Evolutionary conservation across 176 grass and related monocot genomes (phyloP), one percentile per base, ranked within the genome.

Genomic region (maize (Zea mays)): DNA sequence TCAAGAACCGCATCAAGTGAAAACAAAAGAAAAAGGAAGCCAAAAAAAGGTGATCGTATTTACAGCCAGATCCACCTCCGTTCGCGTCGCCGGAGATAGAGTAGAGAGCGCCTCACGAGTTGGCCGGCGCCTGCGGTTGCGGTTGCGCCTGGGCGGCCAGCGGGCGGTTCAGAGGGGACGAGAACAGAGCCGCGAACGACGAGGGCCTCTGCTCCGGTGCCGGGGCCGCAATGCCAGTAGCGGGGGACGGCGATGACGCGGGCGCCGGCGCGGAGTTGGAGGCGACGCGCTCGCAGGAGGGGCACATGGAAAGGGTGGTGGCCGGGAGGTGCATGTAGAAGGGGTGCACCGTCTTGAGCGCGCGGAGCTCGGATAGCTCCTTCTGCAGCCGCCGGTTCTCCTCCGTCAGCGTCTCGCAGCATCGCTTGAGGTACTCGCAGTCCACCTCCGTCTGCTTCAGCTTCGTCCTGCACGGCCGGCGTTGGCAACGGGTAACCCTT

Each of bases 401-500:
- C 78, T 99, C 96, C 40, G 92, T 99, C n/a, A 99, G 88, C 61
- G 88, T 90, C 88, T 99, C 92, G 90, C 96, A 99, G 83, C 92
- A 99, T 8, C 96, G 92, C 84, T 99, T 99, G 76, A 99, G 85
- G 85, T 99, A 93, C 85, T 96, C 90, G 73, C 92, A 99, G 82
- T 96, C 90, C 55, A 92, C 92, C 75, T 99, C 96, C n/a, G 96
- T 99, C 59, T 99, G 96, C 83, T 99, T 99, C 92, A 99, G 88
- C 88, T 99, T 99, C 72, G 96, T 96, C 86, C 96, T 99, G 92
- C 50, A n/a, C 52, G 73, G 42, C 38, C 40, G 47, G 12, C 46
- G 44, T 8, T 1, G 38, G 38, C 40, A 41, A 0, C 7, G 45
- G 45, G 20, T 14, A n/a, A n/a, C n/a, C n/a, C n/a, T 20, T 13